Evolutionary conservation across 805 yeast genomes (phyloP).

Genomic region (Candida ovalis): DNA sequence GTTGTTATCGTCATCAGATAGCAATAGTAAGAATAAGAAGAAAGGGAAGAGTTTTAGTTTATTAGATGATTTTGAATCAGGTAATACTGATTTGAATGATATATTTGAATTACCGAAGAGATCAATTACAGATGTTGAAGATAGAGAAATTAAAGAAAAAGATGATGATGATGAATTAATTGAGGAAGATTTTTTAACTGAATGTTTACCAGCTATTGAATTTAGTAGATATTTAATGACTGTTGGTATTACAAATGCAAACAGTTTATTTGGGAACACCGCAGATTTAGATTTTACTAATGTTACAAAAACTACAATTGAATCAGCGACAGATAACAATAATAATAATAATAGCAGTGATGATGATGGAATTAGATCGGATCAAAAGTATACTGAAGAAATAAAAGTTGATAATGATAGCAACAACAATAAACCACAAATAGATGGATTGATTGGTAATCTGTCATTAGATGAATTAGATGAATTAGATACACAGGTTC

Average conservation of each 20-base stretch:
- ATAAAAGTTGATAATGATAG: constrained; percentile 12
- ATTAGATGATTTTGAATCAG: constrained; percentile 29
- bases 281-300: constrained; percentile 23
- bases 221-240: constrained; percentile 26
- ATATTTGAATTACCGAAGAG: constrained; percentile 3
- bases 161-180: not conserved
- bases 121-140: not conserved
- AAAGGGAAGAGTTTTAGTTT: constrained; percentile 14
- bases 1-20: too few species aligned
- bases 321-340: too few species aligned
- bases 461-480: constrained; percentile 31
- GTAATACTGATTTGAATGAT: constrained; percentile 23
- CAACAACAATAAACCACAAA: constrained; percentile 6
- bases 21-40: too few species aligned
- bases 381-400: constrained; percentile 1
- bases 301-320: constrained; percentile 19
- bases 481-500: constrained; percentile 35
- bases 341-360: too few species aligned
- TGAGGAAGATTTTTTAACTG: not conserved
- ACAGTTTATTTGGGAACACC: constrained; percentile 6
- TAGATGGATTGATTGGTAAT: constrained; percentile 28
- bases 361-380: too few species aligned
- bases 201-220: constrained; percentile 16
- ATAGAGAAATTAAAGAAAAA: not conserved
- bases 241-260: constrained; percentile 12